phyloP scores from a whole-genome alignment of 2,329 filamentous ascomycete species.

The Aspergillus sergii region DNA sequence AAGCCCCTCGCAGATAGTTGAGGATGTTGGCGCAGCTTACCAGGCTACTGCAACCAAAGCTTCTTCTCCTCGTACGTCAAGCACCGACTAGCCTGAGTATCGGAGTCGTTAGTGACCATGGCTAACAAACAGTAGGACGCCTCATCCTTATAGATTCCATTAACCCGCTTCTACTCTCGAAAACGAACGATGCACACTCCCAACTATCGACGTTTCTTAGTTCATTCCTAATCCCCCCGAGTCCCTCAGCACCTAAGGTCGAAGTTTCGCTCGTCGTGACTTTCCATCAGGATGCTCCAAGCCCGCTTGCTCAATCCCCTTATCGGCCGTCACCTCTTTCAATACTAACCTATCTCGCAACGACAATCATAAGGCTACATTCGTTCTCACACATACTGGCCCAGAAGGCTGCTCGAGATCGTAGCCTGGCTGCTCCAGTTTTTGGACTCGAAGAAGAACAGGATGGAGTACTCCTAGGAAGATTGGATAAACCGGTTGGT shows the following conservation, averaged over 20 bases:
- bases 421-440: slow-evolving; percentile 72
- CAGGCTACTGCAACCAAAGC: slow-evolving; percentile 21
- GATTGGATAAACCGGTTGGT: slow-evolving; percentile 44
- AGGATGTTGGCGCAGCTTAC: slow-evolving; percentile 57
- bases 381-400: slow-evolving; percentile 75
- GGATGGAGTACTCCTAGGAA: slow-evolving; percentile 76
- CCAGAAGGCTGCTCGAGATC: slow-evolving; percentile 72
- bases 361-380: slow-evolving; percentile 74
- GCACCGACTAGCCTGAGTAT: background rate
- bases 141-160: slow-evolving; percentile 82
- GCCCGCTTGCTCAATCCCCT: slow-evolving; percentile 40
- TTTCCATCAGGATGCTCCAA: slow-evolving; percentile 80
- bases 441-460: slow-evolving; percentile 77
- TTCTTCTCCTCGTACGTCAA: slow-evolving; percentile 32
- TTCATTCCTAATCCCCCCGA: slow-evolving; percentile 62
- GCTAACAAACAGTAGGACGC: slow-evolving; percentile 53
- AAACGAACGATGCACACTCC: slow-evolving; percentile 51
- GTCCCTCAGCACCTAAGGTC: slow-evolving; percentile 29
- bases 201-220: slow-evolving; percentile 71
- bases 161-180: slow-evolving; percentile 59
- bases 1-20: slow-evolving; percentile 57
- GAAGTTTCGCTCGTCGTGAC: slow-evolving; percentile 72
- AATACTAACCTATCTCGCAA: slow-evolving; percentile 81
- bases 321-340: slow-evolving; percentile 69
- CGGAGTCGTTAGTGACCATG: background rate